phyloP scores from a whole-genome alignment of 2,329 filamentous ascomycete species.

The Colletotrichum plurivorum region DNA sequence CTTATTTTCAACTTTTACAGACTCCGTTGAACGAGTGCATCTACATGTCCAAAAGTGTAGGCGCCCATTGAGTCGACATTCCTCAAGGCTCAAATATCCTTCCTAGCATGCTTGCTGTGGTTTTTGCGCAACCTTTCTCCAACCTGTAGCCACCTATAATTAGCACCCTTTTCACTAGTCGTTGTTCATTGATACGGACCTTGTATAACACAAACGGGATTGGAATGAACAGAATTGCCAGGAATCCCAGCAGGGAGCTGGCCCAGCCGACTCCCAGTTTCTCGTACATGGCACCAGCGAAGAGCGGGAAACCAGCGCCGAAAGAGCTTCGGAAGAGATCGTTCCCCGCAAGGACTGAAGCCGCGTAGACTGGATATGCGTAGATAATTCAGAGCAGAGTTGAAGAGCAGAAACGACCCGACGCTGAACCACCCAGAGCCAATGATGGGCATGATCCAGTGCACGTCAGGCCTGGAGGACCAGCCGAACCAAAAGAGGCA shows the following conservation, averaged over 20 bases:
- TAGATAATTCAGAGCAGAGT: constrained; percentile 43
- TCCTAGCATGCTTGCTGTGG: constrained; percentile 25
- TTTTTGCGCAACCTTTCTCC: constrained; percentile 11
- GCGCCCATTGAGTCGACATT: no score
- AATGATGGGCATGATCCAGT: constrained; percentile 72
- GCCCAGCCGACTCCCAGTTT: constrained; percentile 41
- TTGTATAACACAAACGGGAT: constrained; percentile 23
- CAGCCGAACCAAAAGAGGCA: constrained; percentile 80
- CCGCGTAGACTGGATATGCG: constrained; percentile 42
- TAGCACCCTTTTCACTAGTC: no score
- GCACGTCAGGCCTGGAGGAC: constrained; percentile 73
- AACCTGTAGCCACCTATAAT: background rate
- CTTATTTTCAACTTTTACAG: no score
- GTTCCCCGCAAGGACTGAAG: constrained; percentile 42
- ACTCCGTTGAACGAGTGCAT: no score
- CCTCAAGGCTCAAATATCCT: constrained; percentile 1
- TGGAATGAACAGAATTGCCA: constrained; percentile 18
- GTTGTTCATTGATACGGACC: background rate
- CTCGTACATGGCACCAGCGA: constrained; percentile 40
- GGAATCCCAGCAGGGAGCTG: constrained; percentile 36
- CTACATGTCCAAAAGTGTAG: no score
- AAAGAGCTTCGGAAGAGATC: constrained; percentile 37
- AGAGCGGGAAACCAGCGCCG: constrained; percentile 37
- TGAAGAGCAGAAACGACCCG: constrained; percentile 58
- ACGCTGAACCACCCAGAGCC: constrained; percentile 68